phyloP scores from a whole-genome alignment of 2,329 filamentous ascomycete genomes.

The Pseudocercospora macadamiae region DNA sequence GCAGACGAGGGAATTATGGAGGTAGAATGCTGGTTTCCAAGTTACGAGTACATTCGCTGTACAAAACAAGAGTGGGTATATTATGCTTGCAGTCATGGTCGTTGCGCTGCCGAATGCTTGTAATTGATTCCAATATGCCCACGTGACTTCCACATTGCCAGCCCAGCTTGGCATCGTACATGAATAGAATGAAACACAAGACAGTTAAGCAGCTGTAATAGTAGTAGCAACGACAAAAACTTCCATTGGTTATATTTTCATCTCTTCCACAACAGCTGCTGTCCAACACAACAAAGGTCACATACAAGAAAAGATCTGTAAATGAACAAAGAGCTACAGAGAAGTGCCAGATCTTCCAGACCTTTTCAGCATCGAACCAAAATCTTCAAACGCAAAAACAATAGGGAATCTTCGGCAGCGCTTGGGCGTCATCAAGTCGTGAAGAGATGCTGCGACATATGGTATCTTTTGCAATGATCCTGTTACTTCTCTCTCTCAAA shows the following conservation, averaged over 20 bases:
- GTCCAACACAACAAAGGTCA: background rate
- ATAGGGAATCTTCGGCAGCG: slow-evolving; percentile 8
- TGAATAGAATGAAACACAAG: too few species aligned
- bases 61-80: too few species aligned
- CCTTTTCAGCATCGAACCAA: background rate
- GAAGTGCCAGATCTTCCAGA: background rate
- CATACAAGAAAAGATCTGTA: background rate
- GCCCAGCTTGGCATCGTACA: background rate
- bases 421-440: slow-evolving; percentile 21
- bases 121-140: background rate
- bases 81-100: background rate
- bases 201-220: too few species aligned
- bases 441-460: slow-evolving; percentile 16
- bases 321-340: slow-evolving; percentile 1
- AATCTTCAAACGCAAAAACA: background rate
- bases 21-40: background rate
- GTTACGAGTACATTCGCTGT: too few species aligned
- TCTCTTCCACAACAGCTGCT: background rate
- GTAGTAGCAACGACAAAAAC: too few species aligned
- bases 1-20: background rate
- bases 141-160: background rate
- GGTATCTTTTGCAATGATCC: slow-evolving; percentile 7
- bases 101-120: background rate
- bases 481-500: slow-evolving; percentile 8
- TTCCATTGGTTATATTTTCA: background rate